Conservation (phyloP, 352 stramenopile species). For the Phytopythium helicoides region DNA sequence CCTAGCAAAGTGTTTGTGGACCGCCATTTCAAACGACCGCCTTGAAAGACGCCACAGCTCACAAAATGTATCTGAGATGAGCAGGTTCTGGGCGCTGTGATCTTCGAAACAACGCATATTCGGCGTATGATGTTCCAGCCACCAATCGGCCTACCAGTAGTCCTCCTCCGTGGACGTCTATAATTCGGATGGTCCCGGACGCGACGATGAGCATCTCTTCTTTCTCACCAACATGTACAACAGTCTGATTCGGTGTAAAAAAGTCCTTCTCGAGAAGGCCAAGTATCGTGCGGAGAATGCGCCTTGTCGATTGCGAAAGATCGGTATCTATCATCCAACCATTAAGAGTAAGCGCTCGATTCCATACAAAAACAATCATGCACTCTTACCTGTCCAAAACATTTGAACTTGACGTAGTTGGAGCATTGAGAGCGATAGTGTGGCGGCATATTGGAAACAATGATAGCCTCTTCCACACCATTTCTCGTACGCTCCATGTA, state of each 20-base stretch:
- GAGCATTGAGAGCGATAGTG: slow-evolving; percentile 55
- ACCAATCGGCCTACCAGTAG: slow-evolving; percentile 19
- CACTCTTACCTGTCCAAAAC: slow-evolving; percentile 21
- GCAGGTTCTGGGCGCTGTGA: slow-evolving; percentile 19
- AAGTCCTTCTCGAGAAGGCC: slow-evolving; percentile 41
- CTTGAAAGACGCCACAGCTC: slow-evolving; percentile 44
- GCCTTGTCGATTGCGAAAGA: slow-evolving; percentile 45
- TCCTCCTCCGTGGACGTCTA: slow-evolving; percentile 13
- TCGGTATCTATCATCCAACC: slow-evolving; percentile 16
- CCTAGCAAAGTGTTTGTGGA: slow-evolving; percentile 42
- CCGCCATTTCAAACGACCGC: slow-evolving; percentile 34
- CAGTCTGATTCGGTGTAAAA: slow-evolving; percentile 36
- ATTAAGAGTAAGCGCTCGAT: slow-evolving; percentile 4
- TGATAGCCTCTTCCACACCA: slow-evolving; percentile 48
- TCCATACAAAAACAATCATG: not conserved
- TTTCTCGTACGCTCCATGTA: slow-evolving; percentile 74
- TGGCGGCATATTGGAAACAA: slow-evolving; percentile 36
- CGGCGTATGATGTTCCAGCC: slow-evolving; percentile 35
- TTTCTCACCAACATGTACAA: slow-evolving; percentile 23
- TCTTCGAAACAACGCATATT: slow-evolving; percentile 51
- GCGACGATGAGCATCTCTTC: slow-evolving; percentile 61
- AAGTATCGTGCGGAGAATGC: slow-evolving; percentile 54
- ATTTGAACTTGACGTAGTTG: slow-evolving; percentile 52
- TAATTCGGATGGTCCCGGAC: slow-evolving; percentile 36
- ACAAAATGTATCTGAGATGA: slow-evolving; percentile 43